Evolutionary conservation across 2,329 filamentous ascomycete genomes (phyloP).

Genomic region (Aspergillus ochraceoroseus): DNA sequence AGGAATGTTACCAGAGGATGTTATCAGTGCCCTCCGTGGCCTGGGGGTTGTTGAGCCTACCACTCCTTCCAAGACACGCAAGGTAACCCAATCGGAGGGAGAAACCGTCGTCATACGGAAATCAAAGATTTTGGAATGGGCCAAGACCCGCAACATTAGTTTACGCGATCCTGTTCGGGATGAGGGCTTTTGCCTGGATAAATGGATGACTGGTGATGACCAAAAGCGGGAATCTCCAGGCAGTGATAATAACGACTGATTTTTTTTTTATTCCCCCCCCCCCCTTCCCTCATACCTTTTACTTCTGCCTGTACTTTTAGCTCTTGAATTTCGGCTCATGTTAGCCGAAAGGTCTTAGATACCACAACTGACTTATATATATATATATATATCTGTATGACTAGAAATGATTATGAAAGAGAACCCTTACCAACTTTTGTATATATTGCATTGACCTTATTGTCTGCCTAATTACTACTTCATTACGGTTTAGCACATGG

Average conservation of each 20-base stretch:
- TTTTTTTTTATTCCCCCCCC: neutral
- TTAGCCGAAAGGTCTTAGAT: neutral
- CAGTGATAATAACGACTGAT: slow-evolving; percentile 20
- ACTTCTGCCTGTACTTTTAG: neutral
- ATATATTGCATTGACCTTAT: no score
- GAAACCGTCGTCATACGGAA: slow-evolving; percentile 50
- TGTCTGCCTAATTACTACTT: slow-evolving; percentile 4
- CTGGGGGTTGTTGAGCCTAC: slow-evolving; percentile 65
- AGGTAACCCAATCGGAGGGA: slow-evolving; percentile 36
- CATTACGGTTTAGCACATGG: no score
- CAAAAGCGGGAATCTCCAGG: slow-evolving; percentile 28
- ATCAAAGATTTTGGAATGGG: slow-evolving; percentile 62
- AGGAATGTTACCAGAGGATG: slow-evolving; percentile 81
- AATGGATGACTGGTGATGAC: slow-evolving; percentile 51
- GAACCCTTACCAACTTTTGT: no score
- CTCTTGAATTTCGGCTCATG: no score
- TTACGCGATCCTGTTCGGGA: slow-evolving; percentile 65
- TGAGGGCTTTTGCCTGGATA: slow-evolving; percentile 71
- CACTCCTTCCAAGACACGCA: slow-evolving; percentile 51
- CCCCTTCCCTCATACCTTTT: neutral
- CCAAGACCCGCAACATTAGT: slow-evolving; percentile 57
- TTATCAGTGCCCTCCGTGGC: slow-evolving; percentile 68
- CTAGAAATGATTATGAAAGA: slow-evolving; percentile 4
- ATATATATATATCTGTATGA: slow-evolving; percentile 1
- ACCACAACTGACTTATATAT: neutral